phyloP scores from a whole-genome alignment of 78 protist genomes.

The Dictyostelium intermedium region DNA sequence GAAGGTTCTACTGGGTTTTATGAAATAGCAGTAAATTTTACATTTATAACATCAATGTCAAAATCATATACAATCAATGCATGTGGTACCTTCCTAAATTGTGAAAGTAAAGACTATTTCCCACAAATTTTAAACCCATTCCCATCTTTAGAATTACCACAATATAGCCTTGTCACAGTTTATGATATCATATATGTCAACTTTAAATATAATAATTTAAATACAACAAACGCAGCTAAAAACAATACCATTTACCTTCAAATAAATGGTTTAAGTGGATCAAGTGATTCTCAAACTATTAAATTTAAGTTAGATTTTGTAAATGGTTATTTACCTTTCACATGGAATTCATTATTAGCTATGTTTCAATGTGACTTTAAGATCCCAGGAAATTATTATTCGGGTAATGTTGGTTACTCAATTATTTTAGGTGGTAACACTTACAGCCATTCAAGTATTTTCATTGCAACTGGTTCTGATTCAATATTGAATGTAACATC shows the following conservation, averaged over 20 bases:
- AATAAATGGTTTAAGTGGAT: neutral
- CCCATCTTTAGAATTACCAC: neutral
- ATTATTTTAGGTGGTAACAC: neutral
- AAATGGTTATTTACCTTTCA: neutral
- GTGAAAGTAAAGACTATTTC: neutral
- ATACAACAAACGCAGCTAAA: neutral
- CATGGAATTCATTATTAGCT: neutral
- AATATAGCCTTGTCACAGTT: neutral
- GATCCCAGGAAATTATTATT: neutral
- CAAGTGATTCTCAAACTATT: neutral
- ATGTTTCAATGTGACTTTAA: neutral
- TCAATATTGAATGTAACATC: neutral
- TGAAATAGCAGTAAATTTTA: neutral
- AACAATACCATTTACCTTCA: neutral
- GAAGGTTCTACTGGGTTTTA: neutral
- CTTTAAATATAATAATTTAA: neutral
- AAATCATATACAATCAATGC: neutral
- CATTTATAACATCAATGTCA: neutral
- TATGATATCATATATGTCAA: neutral
- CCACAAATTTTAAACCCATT: neutral
- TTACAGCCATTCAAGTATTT: neutral
- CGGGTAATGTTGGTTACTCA: neutral
- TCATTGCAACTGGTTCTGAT: neutral
- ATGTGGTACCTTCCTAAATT: neutral
- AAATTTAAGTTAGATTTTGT: neutral